Conservation (phyloP, 139 green algal species). For the Nannochloris sp. region DNA sequence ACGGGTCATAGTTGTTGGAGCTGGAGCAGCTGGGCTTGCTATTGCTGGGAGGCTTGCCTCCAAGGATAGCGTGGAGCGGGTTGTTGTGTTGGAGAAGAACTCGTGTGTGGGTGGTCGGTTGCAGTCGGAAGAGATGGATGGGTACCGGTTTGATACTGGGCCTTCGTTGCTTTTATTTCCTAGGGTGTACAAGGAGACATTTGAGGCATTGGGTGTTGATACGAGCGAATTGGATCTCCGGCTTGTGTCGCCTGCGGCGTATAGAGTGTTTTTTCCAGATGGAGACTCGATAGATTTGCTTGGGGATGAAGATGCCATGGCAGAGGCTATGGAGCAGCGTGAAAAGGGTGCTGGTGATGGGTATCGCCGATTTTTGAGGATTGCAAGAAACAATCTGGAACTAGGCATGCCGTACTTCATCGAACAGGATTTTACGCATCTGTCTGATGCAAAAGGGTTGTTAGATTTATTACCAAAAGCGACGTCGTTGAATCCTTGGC, state of each 20-base stretch:
- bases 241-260: conserved; percentile 51
- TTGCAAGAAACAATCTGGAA: conserved; percentile 37
- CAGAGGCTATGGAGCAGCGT: conserved; percentile 57
- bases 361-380: conserved; percentile 43
- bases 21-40: conserved; percentile 51
- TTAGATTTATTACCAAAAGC: conserved; percentile 53
- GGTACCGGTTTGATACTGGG: conserved; percentile 68
- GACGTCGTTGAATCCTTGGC: conserved; percentile 34
- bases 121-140: conserved; percentile 28
- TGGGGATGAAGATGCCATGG: conserved; percentile 67
- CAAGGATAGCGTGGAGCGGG: conserved; percentile 26
- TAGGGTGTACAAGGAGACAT: conserved; percentile 57
- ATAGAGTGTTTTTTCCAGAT: conserved; percentile 65
- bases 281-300: conserved; percentile 56
- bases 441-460: conserved; percentile 39
- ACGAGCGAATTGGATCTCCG: conserved; percentile 30
- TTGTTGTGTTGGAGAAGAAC: conserved; percentile 56
- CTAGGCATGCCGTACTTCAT: conserved; percentile 66
- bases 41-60: conserved; percentile 37
- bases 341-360: conserved; percentile 55
- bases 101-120: conserved; percentile 36
- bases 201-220: conserved; percentile 44
- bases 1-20: conserved; percentile 30
- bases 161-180: conserved; percentile 69
- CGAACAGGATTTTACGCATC: conserved; percentile 44